Percentiles rank a stretch among this genome's conserved stretches.
Conservation (phyloP, 352 stramenopile genomes). For the Globisporangium uncinulatum region DNA sequence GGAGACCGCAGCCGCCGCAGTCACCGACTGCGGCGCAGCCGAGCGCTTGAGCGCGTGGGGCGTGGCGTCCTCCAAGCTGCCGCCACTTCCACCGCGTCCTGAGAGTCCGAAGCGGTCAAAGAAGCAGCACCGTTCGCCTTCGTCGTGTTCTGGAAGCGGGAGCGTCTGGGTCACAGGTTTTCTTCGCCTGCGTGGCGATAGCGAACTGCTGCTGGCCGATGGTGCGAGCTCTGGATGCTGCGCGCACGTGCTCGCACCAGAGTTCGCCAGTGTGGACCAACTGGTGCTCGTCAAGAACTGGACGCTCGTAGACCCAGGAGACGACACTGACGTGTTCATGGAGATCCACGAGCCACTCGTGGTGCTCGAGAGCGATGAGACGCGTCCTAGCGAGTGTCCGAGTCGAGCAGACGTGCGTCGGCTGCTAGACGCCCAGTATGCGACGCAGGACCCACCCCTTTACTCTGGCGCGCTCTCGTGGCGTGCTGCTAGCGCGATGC, state of each 20-base stretch:
- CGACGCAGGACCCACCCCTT: constrained; percentile 36
- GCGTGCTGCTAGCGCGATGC: constrained; percentile 2
- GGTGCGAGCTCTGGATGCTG: constrained; percentile 4
- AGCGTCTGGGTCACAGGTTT: constrained; percentile 44
- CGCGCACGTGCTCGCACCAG: constrained; percentile 35
- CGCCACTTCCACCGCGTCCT: background rate
- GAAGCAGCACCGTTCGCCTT: background rate
- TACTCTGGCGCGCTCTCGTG: constrained; percentile 28
- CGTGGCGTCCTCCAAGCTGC: too few relatives aligned
- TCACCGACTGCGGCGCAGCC: too few relatives aligned
- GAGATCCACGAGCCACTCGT: constrained; percentile 20
- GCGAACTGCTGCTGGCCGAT: constrained; percentile 32
- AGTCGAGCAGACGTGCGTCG: constrained; percentile 15
- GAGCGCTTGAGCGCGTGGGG: too few relatives aligned
- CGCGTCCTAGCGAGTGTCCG: constrained; percentile 2
- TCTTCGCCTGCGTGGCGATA: constrained; percentile 18
- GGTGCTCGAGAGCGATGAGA: constrained; percentile 24
- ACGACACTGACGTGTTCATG: constrained; percentile 7
- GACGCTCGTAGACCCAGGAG: constrained; percentile 29
- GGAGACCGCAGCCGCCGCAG: background rate
- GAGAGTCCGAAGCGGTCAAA: background rate
- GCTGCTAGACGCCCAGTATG: constrained; percentile 27
- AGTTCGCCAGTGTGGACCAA: constrained; percentile 27
- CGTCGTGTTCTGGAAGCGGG: background rate
- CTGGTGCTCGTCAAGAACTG: constrained; percentile 58